These are phyloP conservation scores for Fusarium sp. DNA, from an alignment of 2,329 filamentous ascomycete species.

Conservation along the genomic window DNA sequence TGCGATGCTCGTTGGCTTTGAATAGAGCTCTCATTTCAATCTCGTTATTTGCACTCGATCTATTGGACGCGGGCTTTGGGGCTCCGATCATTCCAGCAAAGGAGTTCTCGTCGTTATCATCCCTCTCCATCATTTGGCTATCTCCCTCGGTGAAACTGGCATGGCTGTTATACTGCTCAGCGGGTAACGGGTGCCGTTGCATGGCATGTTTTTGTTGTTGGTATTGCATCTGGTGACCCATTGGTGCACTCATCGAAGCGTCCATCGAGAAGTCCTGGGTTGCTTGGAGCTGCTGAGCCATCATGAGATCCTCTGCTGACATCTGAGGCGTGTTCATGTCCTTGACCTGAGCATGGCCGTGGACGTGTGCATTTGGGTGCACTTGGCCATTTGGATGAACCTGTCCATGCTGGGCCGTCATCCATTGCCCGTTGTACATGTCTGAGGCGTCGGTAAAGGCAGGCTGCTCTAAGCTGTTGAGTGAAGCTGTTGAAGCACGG, in stretches of 20 bases:
- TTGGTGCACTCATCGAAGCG: conserved; percentile 54
- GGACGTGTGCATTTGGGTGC: conserved; percentile 23
- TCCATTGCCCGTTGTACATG: conserved; percentile 62
- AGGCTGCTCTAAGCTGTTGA: conserved; percentile 64
- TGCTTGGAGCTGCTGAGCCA: conserved; percentile 65
- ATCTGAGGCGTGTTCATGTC: conserved; percentile 58
- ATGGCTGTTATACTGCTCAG: conserved; percentile 62
- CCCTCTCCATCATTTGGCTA: conserved; percentile 68
- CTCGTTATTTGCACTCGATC: conserved; percentile 81
- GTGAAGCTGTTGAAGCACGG: conserved; percentile 65
- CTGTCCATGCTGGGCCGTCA: conserved; percentile 40
- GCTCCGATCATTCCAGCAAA: conserved; percentile 55
- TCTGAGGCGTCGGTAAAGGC: conserved; percentile 54
- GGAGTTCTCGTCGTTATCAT: conserved; percentile 67
- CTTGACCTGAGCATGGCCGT: conserved; percentile 52
- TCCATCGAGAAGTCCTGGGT: conserved; percentile 62
- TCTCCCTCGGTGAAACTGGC: conserved; percentile 67
- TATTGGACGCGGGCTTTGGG: conserved; percentile 66
- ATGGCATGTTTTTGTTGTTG: conserved; percentile 51
- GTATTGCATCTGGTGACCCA: conserved; percentile 55
- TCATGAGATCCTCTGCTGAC: conserved; percentile 67
- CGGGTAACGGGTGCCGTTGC: conserved; percentile 61
- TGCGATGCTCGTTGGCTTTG: conserved; percentile 72
- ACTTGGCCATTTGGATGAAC: conserved; percentile 26
- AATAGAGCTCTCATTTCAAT: conserved; percentile 82